phyloP scores from a whole-genome alignment of 345 rosid species.

The Populus ilicifolia region DNA sequence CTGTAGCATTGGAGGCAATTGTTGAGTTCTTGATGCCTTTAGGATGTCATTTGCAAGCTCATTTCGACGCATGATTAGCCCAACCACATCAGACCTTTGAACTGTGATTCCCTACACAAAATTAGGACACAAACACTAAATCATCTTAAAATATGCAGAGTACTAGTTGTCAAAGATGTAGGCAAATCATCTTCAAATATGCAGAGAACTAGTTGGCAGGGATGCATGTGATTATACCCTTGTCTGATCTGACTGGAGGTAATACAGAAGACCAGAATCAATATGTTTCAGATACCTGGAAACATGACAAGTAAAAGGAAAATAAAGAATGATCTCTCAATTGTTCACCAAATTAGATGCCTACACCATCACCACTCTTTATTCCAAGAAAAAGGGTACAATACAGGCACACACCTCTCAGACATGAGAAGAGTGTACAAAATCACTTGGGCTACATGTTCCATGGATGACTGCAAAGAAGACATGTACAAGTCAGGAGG shows the following conservation, averaged over 20 bases:
- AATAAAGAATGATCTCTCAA: constrained; percentile 8
- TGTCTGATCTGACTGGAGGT: constrained; percentile 83
- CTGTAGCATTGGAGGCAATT: constrained; percentile 81
- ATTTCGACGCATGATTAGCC: constrained; percentile 92
- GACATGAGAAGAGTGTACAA: constrained; percentile 97
- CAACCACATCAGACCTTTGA: constrained; percentile 83
- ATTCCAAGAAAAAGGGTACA: neutral
- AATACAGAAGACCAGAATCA: constrained; percentile 81
- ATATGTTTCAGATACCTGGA: constrained; percentile 70
- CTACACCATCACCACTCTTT: neutral
- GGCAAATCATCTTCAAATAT: constrained; percentile 12
- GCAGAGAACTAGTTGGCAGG: constrained; percentile 5
- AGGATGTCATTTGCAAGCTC: constrained; percentile 81
- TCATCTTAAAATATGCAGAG: no score
- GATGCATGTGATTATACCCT: constrained; percentile 44
- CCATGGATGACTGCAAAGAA: constrained; percentile 71
- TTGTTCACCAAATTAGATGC: neutral
- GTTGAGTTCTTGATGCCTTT: constrained; percentile 63
- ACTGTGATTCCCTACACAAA: constrained; percentile 65
- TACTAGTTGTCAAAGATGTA: neutral
- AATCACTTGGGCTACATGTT: constrained; percentile 94
- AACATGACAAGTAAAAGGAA: constrained; percentile 12
- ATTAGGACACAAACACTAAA: neutral
- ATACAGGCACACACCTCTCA: constrained; percentile 63
- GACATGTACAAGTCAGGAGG: constrained; percentile 4